Evolutionary conservation across 2,329 filamentous ascomycete genomes (phyloP), one percentile per base, ranked within the genome.

Genomic region (Lachnellula suecica): DNA sequence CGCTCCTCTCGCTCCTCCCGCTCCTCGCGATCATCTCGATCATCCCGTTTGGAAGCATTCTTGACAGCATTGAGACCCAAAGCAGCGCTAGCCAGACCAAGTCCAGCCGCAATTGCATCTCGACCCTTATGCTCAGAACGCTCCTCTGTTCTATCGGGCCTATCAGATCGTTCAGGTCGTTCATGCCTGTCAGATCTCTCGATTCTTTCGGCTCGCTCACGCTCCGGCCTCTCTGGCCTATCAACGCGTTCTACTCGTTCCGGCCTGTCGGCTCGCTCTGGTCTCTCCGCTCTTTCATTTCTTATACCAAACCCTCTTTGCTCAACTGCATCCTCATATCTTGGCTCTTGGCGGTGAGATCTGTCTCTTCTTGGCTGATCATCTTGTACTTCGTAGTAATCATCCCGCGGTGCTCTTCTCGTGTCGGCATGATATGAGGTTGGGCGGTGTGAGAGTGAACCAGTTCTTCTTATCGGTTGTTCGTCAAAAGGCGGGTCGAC

Each of bases 81-180:
- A 27, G 66, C 65, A n/a, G 62, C 63, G 24, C 61, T 63, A 38
- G 67, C 66, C 51, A 68, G 52, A 46, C 66, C 63, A 20, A 68
- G 54, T 23, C 66, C 63, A 10, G 65, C 59, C 17, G 66, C 60
- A 15, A 66, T 44, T 13, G 59, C 60, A 54, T 68, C 66, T 52
- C 63, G 53, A 4, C 60, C 56, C 38, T 62, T 63, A 37, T 62
- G 56, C 6, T 67, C 62, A 31, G 53, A 49, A 8, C 52, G 49
- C 46, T 61, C 59, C 29, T 63, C 60, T n/a, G 37, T 19, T 22
- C 11, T 23, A 27, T 52, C 50, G 11, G 29, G 11, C 40, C 51
- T 47, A 7, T 57, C 50, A 4, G 23, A 19, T 44, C 53, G 31
- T 47, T 49, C 29, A 13, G 53, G 2, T 59, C 57, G 37, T 47